Conservation (phyloP, 1,284 basidiomycete genomes). For the Prillingera fragicola region DNA sequence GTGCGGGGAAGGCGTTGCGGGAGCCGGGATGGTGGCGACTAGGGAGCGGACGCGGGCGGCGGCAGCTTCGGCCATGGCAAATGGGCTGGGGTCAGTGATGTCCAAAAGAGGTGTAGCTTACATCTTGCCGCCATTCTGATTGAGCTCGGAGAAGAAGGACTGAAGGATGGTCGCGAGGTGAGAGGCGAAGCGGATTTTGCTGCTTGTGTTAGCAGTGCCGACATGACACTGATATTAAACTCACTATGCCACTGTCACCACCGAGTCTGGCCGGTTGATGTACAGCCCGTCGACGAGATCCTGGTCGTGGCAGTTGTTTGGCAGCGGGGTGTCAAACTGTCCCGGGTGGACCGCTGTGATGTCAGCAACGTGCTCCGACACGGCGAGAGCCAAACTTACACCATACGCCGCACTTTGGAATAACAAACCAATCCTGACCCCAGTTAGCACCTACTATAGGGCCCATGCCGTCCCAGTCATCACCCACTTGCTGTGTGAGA, state of each 20-base stretch:
- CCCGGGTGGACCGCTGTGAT: conserved; percentile 16
- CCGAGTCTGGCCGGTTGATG: conserved; percentile 1
- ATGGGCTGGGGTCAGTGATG: conserved; percentile 5
- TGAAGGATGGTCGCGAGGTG: conserved; percentile 11
- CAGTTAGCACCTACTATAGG: not conserved
- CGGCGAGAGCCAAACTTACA: conserved; percentile 6
- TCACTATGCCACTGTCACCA: conserved; percentile 16
- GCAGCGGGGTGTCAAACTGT: conserved; percentile 22
- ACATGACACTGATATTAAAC: not conserved
- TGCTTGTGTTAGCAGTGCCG: conserved; percentile 1
- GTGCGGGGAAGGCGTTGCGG: not conserved
- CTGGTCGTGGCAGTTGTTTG: conserved; percentile 16
- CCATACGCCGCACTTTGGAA: conserved; percentile 20
- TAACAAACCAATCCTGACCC: conserved; percentile 19
- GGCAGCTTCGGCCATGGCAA: not conserved
- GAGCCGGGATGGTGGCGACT: not conserved
- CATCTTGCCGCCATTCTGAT: too few relatives aligned
- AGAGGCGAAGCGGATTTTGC: conserved; percentile 17
- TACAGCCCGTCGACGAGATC: conserved; percentile 9
- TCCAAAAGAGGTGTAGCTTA: too few relatives aligned
- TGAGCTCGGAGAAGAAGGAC: conserved; percentile 10
- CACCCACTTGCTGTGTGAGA: conserved; percentile 14
- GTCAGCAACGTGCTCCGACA: not conserved
- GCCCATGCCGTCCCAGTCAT: not conserved
- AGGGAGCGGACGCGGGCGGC: not conserved